phyloP scores from a whole-genome alignment of 352 stramenopile genomes.

The Phytophthora capsici region DNA sequence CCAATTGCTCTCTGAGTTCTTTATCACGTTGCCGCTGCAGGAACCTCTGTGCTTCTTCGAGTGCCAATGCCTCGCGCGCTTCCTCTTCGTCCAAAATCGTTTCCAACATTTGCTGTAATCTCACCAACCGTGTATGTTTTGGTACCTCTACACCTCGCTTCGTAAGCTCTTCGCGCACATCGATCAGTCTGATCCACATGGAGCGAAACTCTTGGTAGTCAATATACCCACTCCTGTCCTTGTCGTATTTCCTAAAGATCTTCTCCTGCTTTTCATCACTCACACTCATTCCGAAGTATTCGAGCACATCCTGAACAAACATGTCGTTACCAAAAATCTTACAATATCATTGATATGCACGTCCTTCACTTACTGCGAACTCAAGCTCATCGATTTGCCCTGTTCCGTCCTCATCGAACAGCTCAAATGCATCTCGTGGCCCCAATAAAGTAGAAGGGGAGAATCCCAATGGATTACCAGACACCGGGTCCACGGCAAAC shows the following conservation, averaged over 20 bases:
- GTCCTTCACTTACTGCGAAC: slow-evolving; percentile 74
- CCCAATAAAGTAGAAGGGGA: slow-evolving; percentile 80
- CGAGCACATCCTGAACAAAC: slow-evolving; percentile 80
- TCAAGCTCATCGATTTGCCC: slow-evolving; percentile 94
- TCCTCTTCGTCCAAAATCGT: slow-evolving; percentile 93
- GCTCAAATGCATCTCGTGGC: slow-evolving; percentile 91
- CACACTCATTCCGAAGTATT: slow-evolving; percentile 92
- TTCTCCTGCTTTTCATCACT: slow-evolving; percentile 91
- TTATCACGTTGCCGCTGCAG: slow-evolving; percentile 77
- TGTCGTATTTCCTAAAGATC: slow-evolving; percentile 94
- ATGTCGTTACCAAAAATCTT: neutral
- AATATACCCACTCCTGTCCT: slow-evolving; percentile 90
- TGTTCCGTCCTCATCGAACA: slow-evolving; percentile 91
- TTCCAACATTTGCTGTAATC: slow-evolving; percentile 89
- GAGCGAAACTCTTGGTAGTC: slow-evolving; percentile 95
- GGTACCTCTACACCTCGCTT: slow-evolving; percentile 90
- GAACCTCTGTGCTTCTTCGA: slow-evolving; percentile 83
- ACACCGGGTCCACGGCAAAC: slow-evolving; percentile 91
- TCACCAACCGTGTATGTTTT: slow-evolving; percentile 82
- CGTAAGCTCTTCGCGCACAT: slow-evolving; percentile 84
- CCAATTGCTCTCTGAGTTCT: slow-evolving; percentile 54
- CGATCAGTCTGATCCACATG: slow-evolving; percentile 88
- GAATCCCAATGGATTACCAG: slow-evolving; percentile 82
- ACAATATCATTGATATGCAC: neutral
- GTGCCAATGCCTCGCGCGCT: slow-evolving; percentile 70